These are phyloP conservation scores for Eucalyptus sp. DNA, from an alignment of 345 rosid genomes.

Conservation along the genomic window DNA sequence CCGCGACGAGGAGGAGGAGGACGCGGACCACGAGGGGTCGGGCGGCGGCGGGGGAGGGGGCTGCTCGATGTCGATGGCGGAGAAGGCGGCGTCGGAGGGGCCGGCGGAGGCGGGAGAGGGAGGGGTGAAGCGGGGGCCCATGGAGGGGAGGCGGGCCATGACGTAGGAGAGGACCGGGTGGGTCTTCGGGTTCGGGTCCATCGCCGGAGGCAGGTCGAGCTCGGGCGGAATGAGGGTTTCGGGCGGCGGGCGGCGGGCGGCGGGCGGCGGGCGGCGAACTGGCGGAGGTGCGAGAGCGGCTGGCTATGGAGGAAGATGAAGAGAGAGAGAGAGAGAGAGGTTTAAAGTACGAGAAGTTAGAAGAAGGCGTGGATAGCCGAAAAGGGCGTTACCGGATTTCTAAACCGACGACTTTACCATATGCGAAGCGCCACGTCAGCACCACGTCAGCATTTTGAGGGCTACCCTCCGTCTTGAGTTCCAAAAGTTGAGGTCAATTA, in stretches of 20 bases:
- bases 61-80: conserved; percentile 25
- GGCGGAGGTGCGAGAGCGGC: not conserved
- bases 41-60: conserved; percentile 1
- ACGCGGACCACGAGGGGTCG: conserved; percentile 4
- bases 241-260: not conserved
- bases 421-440: not conserved
- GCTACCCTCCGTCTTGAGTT: too few relatives aligned
- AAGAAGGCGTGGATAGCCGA: not conserved
- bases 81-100: not conserved
- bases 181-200: conserved; percentile 67
- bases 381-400: not conserved
- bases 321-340: not conserved
- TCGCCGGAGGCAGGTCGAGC: not conserved
- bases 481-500: not conserved
- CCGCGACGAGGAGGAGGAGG: conserved; percentile 2
- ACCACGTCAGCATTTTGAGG: not conserved
- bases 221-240: not conserved
- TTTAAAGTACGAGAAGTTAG: not conserved
- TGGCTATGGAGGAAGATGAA: not conserved
- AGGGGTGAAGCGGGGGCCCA: conserved; percentile 20
- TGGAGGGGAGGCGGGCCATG: conserved; percentile 59
- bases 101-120: not conserved
- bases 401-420: not conserved
- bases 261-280: too few relatives aligned
- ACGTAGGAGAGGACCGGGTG: conserved; percentile 89